A percentile compares a stretch with the other conserved stretches of the same genome.
phyloP scores from a whole-genome alignment of 495 filamentous ascomycete genomes.

The Podospora tetraspora region DNA sequence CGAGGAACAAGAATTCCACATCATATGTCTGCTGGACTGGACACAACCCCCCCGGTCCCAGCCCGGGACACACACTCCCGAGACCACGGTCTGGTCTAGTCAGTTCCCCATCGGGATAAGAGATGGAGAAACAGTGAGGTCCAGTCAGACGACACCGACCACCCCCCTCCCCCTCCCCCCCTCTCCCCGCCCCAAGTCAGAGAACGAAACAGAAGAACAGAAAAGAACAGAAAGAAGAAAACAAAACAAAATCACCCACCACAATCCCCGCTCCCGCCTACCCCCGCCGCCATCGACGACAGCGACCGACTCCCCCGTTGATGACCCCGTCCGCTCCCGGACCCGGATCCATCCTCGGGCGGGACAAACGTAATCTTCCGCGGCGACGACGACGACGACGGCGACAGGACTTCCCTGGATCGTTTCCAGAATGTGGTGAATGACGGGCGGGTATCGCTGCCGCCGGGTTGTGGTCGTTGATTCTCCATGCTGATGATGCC shows the following conservation, averaged over 20 bases:
- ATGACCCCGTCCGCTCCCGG: not conserved
- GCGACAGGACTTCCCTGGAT: not conserved
- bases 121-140: not conserved
- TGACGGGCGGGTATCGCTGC: not conserved
- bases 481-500: not conserved
- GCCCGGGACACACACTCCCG: too few relatives aligned
- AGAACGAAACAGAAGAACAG: not conserved
- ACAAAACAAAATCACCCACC: not conserved
- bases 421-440: constrained; percentile 1
- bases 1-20: not conserved
- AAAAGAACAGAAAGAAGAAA: not conserved
- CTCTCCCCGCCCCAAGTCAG: too few relatives aligned
- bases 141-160: not conserved
- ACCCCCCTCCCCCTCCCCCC: too few relatives aligned
- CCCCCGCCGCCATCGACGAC: not conserved
- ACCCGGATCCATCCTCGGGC: not conserved
- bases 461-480: not conserved
- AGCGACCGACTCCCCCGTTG: not conserved
- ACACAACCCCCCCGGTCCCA: too few relatives aligned
- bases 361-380: not conserved
- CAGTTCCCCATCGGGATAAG: too few relatives aligned
- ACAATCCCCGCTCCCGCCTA: not conserved
- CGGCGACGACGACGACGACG: not conserved
- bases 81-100: too few relatives aligned
- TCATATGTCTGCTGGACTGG: not conserved